A percentile compares a stretch with the other conserved stretches of the same genome.
These are phyloP conservation scores for Aspergillus nomiae DNA, from an alignment of 2,329 filamentous ascomycete species.

Conservation along the genomic window DNA sequence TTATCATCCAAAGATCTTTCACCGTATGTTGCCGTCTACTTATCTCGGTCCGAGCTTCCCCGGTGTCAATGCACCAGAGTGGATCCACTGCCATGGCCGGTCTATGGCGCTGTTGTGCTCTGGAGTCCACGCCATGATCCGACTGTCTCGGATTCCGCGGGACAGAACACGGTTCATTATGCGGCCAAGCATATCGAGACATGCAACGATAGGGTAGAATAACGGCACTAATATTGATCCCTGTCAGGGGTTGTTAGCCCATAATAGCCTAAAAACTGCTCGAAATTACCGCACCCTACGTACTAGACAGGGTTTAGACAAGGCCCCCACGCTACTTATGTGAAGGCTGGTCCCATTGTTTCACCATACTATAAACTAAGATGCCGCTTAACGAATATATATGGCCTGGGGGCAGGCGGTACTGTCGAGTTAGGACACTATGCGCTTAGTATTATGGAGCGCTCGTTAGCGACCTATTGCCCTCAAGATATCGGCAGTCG, in stretches of 20 bases:
- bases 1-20: background rate
- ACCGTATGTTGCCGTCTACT: background rate
- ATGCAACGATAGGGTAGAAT: background rate
- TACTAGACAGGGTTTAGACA: background rate
- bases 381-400: background rate
- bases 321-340: background rate
- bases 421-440: background rate
- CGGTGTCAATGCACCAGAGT: background rate
- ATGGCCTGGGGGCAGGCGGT: background rate
- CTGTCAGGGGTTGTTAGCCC: no score
- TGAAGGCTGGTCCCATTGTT: background rate
- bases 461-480: background rate
- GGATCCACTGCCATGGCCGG: background rate
- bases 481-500: background rate
- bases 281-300: background rate
- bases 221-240: no score
- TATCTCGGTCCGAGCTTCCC: background rate
- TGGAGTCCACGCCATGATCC: background rate
- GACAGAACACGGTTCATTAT: background rate
- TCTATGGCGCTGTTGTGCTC: no score
- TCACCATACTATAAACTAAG: background rate
- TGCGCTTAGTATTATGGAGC: background rate
- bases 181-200: background rate
- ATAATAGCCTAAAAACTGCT: no score
- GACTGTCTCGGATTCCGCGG: background rate